Evolutionary conservation across 176 grass and related monocot genomes (phyloP).

Genomic region (Oryza punctata): DNA sequence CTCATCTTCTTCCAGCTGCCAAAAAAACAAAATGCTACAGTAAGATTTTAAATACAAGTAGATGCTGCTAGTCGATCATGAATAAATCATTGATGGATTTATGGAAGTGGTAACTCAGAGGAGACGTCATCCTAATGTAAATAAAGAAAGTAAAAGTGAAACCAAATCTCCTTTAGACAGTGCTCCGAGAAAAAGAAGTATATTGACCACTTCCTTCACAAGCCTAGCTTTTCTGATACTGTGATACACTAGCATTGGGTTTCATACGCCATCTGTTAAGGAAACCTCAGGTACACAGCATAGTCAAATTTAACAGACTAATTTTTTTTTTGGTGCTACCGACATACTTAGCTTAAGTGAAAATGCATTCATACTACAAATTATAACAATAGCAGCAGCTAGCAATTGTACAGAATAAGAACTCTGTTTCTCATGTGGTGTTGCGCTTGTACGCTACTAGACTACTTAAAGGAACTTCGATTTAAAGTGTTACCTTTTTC

Average conservation of each 20-base stretch:
- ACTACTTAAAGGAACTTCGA: neutral
- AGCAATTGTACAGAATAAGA: neutral
- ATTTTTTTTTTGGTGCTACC: too few species aligned
- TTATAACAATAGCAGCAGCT: neutral
- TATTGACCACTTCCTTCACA: neutral
- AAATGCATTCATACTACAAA: conserved; percentile 10
- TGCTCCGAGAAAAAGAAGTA: conserved; percentile 8
- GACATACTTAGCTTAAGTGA: too few species aligned
- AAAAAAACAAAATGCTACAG: neutral
- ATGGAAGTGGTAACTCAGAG: neutral
- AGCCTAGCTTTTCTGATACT: neutral
- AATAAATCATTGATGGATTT: neutral
- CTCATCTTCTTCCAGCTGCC: conserved; percentile 83
- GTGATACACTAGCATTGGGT: neutral
- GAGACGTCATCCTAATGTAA: neutral
- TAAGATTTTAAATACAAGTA: neutral
- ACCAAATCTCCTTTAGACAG: neutral
- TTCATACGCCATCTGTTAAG: neutral
- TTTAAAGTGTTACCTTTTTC: conserved; percentile 69
- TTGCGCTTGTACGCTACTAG: neutral
- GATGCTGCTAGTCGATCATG: neutral
- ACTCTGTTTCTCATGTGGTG: neutral
- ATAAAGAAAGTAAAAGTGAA: neutral
- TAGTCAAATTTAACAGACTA: neutral
- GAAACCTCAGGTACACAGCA: neutral